Evolutionary conservation across 2,329 filamentous ascomycete genomes (phyloP), one percentile per base, ranked within the genome.

Genomic region (Colletotrichum sp.): DNA sequence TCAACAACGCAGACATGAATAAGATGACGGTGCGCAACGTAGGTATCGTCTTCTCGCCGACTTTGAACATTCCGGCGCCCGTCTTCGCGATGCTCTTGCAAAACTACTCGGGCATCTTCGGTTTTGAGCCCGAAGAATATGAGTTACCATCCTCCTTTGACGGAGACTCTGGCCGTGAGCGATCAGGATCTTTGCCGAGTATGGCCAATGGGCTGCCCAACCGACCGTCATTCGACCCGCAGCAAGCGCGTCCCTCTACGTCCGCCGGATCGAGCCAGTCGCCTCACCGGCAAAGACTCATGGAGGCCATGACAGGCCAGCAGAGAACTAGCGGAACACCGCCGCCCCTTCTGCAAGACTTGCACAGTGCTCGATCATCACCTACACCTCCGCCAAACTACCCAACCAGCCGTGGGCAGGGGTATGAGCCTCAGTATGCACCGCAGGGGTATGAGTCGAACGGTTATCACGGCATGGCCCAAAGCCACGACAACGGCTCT

Each of bases 11-110:
- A 8, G 93, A 95, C 80, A 89, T 94, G 77, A 99, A 99, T 88
- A 99, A 98, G 89, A 99, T 99, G 97, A 98, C 95, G 13, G 95
- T 98, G 69, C 93, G 96, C 79, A 99, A 99, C 82, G 95, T 99
- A 71, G 96, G 97, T 78, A 99, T 99, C 80, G 96, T 99, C 72
- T 99, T 99, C 84, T 98, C 97, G 19, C 97, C 97, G 1, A 99
- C 97, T 0, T 90, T 99, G 70, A 99, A 99, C 84, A 98, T 99
- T 59, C 96, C 97, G 0, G 96, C 96, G 0, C 96, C 96, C 0
- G 94, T 99, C 13, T 98, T 99, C 83, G 96, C 96, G 5, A 91
- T 98, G 84, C 97, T 99, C 84, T 89, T 99, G 74, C 96, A 97
- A 78, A 96, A 99, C 81, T 98, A 95, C 82, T 91, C 94, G 78